Evolutionary conservation across 352 stramenopile species (phyloP), one percentile per base, ranked within the genome.

Genomic region (Phytopythium chamaehyphon): DNA sequence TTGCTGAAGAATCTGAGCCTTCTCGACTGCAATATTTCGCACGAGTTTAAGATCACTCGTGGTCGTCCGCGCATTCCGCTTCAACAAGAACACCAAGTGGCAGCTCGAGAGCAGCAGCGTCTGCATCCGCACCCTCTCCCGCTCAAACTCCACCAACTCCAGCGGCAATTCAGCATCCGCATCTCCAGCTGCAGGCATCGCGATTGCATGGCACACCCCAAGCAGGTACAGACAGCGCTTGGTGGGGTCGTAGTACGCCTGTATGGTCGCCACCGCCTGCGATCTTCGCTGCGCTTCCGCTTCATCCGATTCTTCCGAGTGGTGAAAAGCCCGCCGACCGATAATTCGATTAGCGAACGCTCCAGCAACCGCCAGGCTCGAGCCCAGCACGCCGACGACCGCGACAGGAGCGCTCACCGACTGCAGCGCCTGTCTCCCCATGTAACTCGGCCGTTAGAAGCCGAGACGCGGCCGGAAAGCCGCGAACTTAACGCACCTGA

Each of bases 331-430:
- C 28, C 55, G 60, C 40, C 65, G 75, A 8, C 80, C 77, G 7
- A 91, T 81, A 6, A 91, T 16, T 2, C 76, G 75, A 39, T 91
- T 91, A 22, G 72, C 60, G 40, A 89, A 79, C 37, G 72, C 59
- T 43, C 69, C 74, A 23, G 64, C 68, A 0, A 46, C 59, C 14
- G 59, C 64, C 6, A 54, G 69, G 22, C 69, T 73, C 19, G 58
- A 49, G 46, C 69, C 75, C 1, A 88, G 50, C 8, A 88, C 33
- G 21, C 73, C 77, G 10, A 91, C 62, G 26, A 86, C 66, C 0
- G 72, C 66, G 0, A 75, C 69, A 1, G 62, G 54, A 47, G 73
- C 73, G 50, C 44, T 21, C 9, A 75, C 51, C 1, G 54, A 47
- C 37, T 78, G 75, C 23, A 88, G 50, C 33, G 62, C 67, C 53